These are phyloP conservation scores for Fereydounia khargensis DNA, from an alignment of 1,284 basidiomycete species.

Conservation along the genomic window DNA sequence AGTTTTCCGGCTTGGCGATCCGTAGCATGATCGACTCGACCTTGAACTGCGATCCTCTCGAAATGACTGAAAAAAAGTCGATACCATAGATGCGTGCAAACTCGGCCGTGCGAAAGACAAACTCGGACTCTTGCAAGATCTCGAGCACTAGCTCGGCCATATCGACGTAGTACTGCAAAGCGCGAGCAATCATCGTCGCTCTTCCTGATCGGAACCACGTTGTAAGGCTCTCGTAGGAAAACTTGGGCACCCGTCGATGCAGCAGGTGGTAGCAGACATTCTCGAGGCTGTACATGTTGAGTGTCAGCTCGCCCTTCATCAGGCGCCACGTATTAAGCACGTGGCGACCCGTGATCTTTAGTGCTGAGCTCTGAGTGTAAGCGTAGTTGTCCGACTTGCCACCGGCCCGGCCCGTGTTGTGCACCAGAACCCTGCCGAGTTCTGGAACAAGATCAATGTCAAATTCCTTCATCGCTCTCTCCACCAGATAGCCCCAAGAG, in stretches of 20 bases:
- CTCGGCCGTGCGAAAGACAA: conserved; percentile 62
- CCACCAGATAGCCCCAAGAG: conserved; percentile 85
- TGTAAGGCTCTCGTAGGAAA: conserved; percentile 68
- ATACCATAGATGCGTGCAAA: conserved; percentile 95
- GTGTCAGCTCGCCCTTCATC: conserved; percentile 77
- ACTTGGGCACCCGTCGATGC: conserved; percentile 66
- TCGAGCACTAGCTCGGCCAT: conserved; percentile 36
- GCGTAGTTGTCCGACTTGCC: conserved; percentile 43
- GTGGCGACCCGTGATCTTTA: conserved; percentile 82
- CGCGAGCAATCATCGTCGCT: conserved; percentile 10
- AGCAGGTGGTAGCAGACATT: conserved; percentile 68
- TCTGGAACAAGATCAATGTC: conserved; percentile 57
- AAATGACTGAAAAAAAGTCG: conserved; percentile 93
- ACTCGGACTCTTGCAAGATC: conserved; percentile 48
- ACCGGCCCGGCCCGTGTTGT: conserved; percentile 37
- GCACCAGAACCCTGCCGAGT: conserved; percentile 54
- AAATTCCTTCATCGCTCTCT: conserved; percentile 62
- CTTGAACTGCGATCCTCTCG: conserved; percentile 93
- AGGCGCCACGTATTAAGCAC: conserved; percentile 90
- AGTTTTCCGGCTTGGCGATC: conserved; percentile 91
- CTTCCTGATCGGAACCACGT: conserved; percentile 65
- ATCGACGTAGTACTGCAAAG: conserved; percentile 40
- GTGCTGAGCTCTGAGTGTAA: conserved; percentile 79
- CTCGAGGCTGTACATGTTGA: conserved; percentile 84
- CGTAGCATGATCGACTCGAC: conserved; percentile 98